phyloP scores from a whole-genome alignment of 2,329 filamentous ascomycete species.

The Leptographium lundbergii region DNA sequence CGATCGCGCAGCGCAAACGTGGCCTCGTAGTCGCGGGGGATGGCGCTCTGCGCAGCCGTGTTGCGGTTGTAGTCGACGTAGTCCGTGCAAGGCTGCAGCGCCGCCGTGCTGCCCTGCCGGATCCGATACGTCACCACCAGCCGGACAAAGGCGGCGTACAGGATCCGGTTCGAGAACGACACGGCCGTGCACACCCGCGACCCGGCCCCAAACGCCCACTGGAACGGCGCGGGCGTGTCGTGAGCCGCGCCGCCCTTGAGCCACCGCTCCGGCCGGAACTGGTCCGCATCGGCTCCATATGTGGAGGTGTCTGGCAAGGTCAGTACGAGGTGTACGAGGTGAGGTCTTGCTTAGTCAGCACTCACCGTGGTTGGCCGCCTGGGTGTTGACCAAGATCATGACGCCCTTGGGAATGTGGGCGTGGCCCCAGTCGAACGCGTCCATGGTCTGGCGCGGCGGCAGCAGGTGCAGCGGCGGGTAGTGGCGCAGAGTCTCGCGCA shows the following conservation, averaged over 20 bases:
- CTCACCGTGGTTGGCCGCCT: slow-evolving; percentile 1
- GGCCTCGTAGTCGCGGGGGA: not conserved
- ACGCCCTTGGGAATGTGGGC: not conserved
- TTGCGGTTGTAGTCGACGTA: slow-evolving; percentile 4
- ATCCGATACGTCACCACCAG: slow-evolving; percentile 1
- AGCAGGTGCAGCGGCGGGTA: slow-evolving; percentile 1
- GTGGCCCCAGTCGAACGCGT: not conserved
- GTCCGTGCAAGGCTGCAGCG: not conserved
- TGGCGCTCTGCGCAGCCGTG: slow-evolving; percentile 1
- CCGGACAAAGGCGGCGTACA: slow-evolving; percentile 3
- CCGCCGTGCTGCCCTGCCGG: not conserved
- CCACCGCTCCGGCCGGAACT: slow-evolving; percentile 36
- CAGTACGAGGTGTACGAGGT: too few relatives aligned
- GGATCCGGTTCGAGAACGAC: slow-evolving; percentile 1
- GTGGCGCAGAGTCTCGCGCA: slow-evolving; percentile 2
- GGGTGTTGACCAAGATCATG: not conserved
- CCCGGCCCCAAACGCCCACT: slow-evolving; percentile 2
- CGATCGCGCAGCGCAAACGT: not conserved
- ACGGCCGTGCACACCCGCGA: slow-evolving; percentile 5
- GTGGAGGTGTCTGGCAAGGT: slow-evolving; percentile 22
- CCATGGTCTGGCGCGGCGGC: not conserved
- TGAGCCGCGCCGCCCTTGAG: slow-evolving; percentile 16
- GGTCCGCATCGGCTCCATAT: slow-evolving; percentile 31
- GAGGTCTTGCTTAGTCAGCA: not conserved
- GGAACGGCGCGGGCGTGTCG: not conserved